Evolutionary conservation across 306 rosid species (phyloP), one percentile per base, ranked within the genome.

Genomic region (Inga laurina): DNA sequence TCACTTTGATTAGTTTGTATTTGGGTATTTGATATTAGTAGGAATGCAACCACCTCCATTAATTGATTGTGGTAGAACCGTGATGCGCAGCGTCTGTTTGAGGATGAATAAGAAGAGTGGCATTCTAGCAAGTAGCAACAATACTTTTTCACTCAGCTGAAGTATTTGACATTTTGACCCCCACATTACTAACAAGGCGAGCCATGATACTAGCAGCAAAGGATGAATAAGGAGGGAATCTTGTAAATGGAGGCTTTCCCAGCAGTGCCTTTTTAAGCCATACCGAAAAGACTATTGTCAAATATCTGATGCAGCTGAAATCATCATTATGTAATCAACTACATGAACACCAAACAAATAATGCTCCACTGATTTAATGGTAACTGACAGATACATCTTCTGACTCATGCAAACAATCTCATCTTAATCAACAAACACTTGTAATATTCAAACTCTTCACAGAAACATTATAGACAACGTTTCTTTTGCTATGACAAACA

Each of bases 401-500:
- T 14, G 77, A 22, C 43, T 46, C 0, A 1, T 18, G 4, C 45
- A 74, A 49, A 74, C 43, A 74, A 30, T 14, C 37, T 74, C 75
- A 49, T 48, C 59, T 74, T 30, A n/a, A 73, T 21, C 8, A 1
- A 62, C 81, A 85, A 85, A 51, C 81, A 74, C 39, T 73, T 44
- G 5, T 73, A 79, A 70, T 62, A 22, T 48, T 75, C 80, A 86
- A 82, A 79, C 76, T 24, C 65, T 19, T n/a, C 3, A 64, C 19
- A 81, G 75, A 80, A 80, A 77, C 32, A 51, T 10, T 35, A 73
- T 74, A 81, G 13, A 24, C 45, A 70, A 69, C 84, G 44, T 39
- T 84, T 59, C 13, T 43, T 8, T 78, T 67, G 44, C 3, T 2
- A 22, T 24, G 39, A 76, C 73, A 84, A 30, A 10, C 48, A 2